These are phyloP conservation scores for Aspergillus ostianus DNA, from an alignment of 495 filamentous ascomycete species.

Conservation along the genomic window DNA sequence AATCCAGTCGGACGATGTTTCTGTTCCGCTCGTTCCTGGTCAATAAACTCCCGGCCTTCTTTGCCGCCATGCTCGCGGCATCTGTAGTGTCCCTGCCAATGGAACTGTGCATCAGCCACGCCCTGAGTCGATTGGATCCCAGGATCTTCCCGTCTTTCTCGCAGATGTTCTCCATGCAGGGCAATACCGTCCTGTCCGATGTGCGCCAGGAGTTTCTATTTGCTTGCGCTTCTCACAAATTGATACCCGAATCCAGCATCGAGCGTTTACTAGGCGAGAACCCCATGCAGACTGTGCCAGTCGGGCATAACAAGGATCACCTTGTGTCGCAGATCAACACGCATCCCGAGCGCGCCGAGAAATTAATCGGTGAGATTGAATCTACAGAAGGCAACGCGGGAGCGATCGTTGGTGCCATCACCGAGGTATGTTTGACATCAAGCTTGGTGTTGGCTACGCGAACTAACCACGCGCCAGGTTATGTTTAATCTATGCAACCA, in stretches of 20 bases:
- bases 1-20: slow-evolving; percentile 67
- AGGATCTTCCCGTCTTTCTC: slow-evolving; percentile 79
- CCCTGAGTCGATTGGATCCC: slow-evolving; percentile 70
- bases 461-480: slow-evolving; percentile 49
- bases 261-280: slow-evolving; percentile 81
- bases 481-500: slow-evolving; percentile 73
- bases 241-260: slow-evolving; percentile 76
- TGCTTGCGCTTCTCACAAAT: slow-evolving; percentile 79
- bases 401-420: slow-evolving; percentile 77
- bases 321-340: slow-evolving; percentile 70
- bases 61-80: slow-evolving; percentile 59
- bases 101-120: slow-evolving; percentile 78
- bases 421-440: slow-evolving; percentile 57
- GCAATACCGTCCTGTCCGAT: slow-evolving; percentile 71
- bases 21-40: slow-evolving; percentile 88
- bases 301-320: slow-evolving; percentile 71
- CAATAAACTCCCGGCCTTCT: slow-evolving; percentile 84
- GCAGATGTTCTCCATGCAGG: slow-evolving; percentile 74
- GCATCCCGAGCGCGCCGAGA: slow-evolving; percentile 69
- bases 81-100: slow-evolving; percentile 65
- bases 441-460: not conserved
- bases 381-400: slow-evolving; percentile 95
- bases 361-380: slow-evolving; percentile 76
- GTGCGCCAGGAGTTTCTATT: slow-evolving; percentile 91
- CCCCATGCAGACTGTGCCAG: slow-evolving; percentile 76